These are phyloP conservation scores for Kluyveromyces nonfermentans DNA, from an alignment of 805 yeast genomes.

Conservation along the genomic window DNA sequence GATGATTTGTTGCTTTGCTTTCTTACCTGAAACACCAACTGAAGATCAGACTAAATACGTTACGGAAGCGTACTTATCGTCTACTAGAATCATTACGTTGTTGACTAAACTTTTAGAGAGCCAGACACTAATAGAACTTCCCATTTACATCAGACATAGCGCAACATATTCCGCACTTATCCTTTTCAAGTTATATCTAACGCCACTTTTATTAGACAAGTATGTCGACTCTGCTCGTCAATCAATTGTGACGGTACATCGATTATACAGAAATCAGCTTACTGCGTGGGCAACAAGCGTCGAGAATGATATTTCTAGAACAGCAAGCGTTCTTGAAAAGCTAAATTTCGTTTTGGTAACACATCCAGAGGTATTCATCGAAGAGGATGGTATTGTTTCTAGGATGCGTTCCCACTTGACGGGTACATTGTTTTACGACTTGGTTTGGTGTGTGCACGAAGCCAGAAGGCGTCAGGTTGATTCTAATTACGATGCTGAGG, in stretches of 20 bases:
- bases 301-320: constrained; percentile 82
- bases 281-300: constrained; percentile 82
- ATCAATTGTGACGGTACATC: constrained; percentile 85
- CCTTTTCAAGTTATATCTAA: constrained; percentile 70
- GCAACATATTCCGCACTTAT: constrained; percentile 71
- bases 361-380: constrained; percentile 73
- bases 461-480: constrained; percentile 65
- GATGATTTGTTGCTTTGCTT: constrained; percentile 82
- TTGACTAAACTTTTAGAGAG: constrained; percentile 61
- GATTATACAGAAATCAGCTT: constrained; percentile 76
- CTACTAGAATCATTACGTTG: constrained; percentile 74
- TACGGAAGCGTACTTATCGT: constrained; percentile 66
- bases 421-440: constrained; percentile 82
- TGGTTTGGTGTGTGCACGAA: constrained; percentile 92
- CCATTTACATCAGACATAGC: constrained; percentile 81
- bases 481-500: constrained; percentile 27
- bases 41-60: constrained; percentile 83
- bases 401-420: constrained; percentile 89
- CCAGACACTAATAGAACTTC: constrained; percentile 69
- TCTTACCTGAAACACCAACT: constrained; percentile 79
- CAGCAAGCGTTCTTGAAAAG: constrained; percentile 85
- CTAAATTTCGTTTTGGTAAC: constrained; percentile 79
- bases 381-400: constrained; percentile 65
- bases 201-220: constrained; percentile 55
- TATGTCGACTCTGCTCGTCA: constrained; percentile 85